phyloP scores from a whole-genome alignment of 139 green algal species.

The Desmodesmus armatus region DNA sequence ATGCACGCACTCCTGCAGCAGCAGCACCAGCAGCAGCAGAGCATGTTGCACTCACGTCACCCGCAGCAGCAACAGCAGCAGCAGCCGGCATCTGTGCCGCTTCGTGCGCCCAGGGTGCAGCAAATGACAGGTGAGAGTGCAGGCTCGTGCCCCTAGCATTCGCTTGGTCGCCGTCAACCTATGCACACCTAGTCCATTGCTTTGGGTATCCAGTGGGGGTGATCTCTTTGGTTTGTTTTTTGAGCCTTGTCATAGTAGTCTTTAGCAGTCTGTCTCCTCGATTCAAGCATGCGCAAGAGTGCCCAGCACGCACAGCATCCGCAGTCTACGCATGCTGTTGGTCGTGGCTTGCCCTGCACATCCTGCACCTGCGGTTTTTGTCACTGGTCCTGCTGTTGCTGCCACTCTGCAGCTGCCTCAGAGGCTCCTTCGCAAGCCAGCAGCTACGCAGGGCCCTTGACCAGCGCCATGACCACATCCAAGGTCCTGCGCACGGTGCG shows the following conservation, averaged over 20 bases:
- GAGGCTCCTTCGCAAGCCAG: background rate
- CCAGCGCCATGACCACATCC: conserved; percentile 12
- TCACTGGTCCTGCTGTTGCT: background rate
- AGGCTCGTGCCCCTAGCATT: background rate
- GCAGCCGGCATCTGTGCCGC: background rate
- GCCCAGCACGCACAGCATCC: too few species aligned
- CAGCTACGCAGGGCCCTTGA: conserved; percentile 14
- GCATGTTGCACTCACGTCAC: too few species aligned
- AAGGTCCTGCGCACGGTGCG: conserved; percentile 19
- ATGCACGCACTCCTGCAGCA: conserved; percentile 36
- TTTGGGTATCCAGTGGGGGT: background rate
- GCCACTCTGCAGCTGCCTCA: background rate
- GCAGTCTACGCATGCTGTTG: background rate
- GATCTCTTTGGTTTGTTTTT: background rate
- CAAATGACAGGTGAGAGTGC: conserved; percentile 23
- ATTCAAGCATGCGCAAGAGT: background rate
- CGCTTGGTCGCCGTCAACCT: too few species aligned
- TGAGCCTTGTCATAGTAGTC: background rate
- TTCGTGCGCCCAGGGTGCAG: conserved; percentile 5
- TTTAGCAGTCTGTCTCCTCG: background rate
- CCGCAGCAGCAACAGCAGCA: background rate
- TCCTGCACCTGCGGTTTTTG: background rate
- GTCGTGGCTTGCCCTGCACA: too few species aligned
- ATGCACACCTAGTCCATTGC: background rate
- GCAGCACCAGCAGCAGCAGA: conserved; percentile 17